Percentiles rank a stretch among this genome's conserved stretches.
Evolutionary conservation across 768 basidiomycete genomes (phyloP).

Genomic region (Leccinum variicolor): DNA sequence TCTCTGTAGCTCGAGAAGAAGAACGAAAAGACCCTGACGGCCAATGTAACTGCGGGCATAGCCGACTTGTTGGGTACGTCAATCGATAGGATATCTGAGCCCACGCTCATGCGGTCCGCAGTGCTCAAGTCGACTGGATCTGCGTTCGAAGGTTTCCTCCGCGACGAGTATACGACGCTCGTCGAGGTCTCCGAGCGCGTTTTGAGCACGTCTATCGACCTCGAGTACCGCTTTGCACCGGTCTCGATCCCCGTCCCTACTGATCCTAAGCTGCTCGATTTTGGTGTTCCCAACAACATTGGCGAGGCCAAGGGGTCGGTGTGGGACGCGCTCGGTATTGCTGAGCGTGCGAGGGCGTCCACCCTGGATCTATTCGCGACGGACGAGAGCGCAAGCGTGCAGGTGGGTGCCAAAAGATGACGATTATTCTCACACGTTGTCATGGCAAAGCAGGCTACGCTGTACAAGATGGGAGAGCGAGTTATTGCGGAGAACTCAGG

Average conservation of each 20-base stretch:
- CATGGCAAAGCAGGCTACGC: slow-evolving; percentile 61
- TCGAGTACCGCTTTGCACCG: slow-evolving; percentile 61
- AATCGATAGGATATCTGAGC: not conserved
- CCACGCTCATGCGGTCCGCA: slow-evolving; percentile 22
- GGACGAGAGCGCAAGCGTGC: slow-evolving; percentile 90
- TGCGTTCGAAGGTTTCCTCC: slow-evolving; percentile 74
- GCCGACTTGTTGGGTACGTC: slow-evolving; percentile 74
- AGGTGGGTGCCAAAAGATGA: slow-evolving; percentile 45
- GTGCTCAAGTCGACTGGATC: slow-evolving; percentile 92
- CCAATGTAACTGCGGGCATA: slow-evolving; percentile 64
- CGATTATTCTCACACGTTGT: not conserved
- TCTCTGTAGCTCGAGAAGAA: slow-evolving; percentile 57
- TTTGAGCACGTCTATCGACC: slow-evolving; percentile 84
- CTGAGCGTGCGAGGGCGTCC: slow-evolving; percentile 47
- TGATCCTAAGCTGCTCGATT: slow-evolving; percentile 52
- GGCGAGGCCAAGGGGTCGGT: slow-evolving; percentile 42
- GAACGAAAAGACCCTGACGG: slow-evolving; percentile 61
- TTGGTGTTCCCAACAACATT: slow-evolving; percentile 38
- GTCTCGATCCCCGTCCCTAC: slow-evolving; percentile 44
- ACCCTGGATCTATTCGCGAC: slow-evolving; percentile 81
- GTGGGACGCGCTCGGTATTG: slow-evolving; percentile 59
- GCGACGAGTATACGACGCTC: slow-evolving; percentile 89
- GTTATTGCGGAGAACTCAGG: slow-evolving; percentile 63
- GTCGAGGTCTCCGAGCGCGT: slow-evolving; percentile 82
- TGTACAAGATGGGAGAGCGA: slow-evolving; percentile 83